Percentiles rank a stretch among this genome's conserved stretches.
phyloP scores from a whole-genome alignment of 1,284 basidiomycete species.

The Papiliotrema flavescens region DNA sequence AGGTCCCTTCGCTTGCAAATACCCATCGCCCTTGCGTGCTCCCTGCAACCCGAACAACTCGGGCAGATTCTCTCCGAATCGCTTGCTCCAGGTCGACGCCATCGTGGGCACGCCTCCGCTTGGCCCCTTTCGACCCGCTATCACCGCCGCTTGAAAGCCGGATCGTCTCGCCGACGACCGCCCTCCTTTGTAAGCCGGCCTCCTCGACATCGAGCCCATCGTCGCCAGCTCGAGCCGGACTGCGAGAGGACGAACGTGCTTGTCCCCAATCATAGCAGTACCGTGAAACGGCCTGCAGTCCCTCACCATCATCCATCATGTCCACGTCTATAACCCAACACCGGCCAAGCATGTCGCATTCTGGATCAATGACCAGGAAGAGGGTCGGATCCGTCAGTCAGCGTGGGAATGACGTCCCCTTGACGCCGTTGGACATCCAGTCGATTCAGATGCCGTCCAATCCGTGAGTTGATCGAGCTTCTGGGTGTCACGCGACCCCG shows the following conservation, averaged over 20 bases:
- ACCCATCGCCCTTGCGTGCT: not conserved
- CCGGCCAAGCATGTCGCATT: slow-evolving; percentile 24
- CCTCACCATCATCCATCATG: not conserved
- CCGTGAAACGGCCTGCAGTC: not conserved
- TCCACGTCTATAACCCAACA: not conserved
- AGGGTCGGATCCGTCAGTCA: slow-evolving; percentile 47
- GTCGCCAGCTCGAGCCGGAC: not conserved
- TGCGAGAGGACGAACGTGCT: no score
- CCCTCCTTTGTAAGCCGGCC: slow-evolving; percentile 3
- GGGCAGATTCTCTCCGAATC: not conserved
- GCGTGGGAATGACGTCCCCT: slow-evolving; percentile 27
- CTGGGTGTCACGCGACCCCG: not conserved
- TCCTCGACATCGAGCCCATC: not conserved
- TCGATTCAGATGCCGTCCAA: slow-evolving; percentile 47
- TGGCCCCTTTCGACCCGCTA: not conserved
- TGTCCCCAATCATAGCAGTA: not conserved
- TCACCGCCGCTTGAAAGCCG: not conserved
- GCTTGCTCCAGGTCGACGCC: not conserved
- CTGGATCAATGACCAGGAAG: slow-evolving; percentile 38
- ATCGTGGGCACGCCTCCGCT: not conserved
- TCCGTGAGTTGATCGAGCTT: slow-evolving; percentile 30
- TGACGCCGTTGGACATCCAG: slow-evolving; percentile 43
- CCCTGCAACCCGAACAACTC: not conserved
- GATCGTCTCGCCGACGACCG: not conserved
- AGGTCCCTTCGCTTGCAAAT: not conserved